Base-by-base conservation (phyloP, 2,329 filamentous ascomycete species). In the Xylariales sp. region DNA sequence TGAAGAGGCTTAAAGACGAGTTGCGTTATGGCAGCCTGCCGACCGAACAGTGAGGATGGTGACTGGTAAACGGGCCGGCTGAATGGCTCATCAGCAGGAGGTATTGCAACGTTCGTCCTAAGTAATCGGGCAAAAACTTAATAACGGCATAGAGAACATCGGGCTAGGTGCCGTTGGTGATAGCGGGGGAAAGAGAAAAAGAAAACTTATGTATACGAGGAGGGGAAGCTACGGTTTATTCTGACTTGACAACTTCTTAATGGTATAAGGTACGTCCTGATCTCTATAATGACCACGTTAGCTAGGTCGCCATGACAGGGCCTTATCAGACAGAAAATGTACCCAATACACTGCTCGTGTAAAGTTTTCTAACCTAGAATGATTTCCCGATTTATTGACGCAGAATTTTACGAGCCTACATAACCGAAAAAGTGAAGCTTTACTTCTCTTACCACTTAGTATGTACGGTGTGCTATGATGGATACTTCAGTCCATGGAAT, bases 1-100 rank as follows among this genome's bases (percentile, higher is more conserved):
- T 72, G n/a, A 18, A 12, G 7, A 23, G 1, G 30, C 50, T 65
- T 14, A 36, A 54, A 14, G 45, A 68, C 1, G 18, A 70, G 45
- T 3, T 58, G 18, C 59, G 66, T 14, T 23, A 23, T 23, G 23
- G 23, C 2, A 23, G 23, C 23, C 1, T 23, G 23, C 9, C 9
- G 12, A 41, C 3, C 39, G 12, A 41, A 10, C 10, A 10, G 9
- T 12, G 7, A 0, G 10, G 14, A 50, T 30, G 34, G 45, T 12
- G 10, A 16, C 6, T 6, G 7, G 7, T 32, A 9, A 14, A n/a
- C 5, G 28, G 2, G 3, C 6, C 12, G 32, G 8, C 8, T 2
- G 16, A 18, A 46, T 9, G 16, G 1, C 43, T 18, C 8, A 18
- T 46, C 43, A 18, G 5, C 16, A 16, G 6, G 6, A 8, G n/a